These are phyloP conservation scores for Thalassiosira oceanica DNA, from an alignment of 352 stramenopile species.

Conservation along the genomic window DNA sequence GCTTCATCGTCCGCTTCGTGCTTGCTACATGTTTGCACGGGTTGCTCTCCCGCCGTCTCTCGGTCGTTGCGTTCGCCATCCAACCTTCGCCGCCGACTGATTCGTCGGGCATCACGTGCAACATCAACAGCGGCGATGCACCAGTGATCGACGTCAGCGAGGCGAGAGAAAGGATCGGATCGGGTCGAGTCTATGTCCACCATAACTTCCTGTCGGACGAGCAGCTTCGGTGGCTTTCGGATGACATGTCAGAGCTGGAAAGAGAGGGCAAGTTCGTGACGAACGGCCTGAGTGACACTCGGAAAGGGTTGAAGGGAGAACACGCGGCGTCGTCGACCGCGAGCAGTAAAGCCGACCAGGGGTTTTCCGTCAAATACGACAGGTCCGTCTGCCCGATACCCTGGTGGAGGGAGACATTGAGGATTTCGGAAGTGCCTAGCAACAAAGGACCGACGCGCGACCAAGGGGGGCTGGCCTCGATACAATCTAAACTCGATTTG, in stretches of 20 bases:
- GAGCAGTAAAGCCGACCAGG: conserved; percentile 9
- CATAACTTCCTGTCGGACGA: conserved; percentile 32
- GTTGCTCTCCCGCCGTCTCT: too few species aligned
- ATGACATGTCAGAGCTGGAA: conserved; percentile 32
- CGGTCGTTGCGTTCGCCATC: too few species aligned
- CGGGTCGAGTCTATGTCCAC: conserved; percentile 43
- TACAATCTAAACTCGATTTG: conserved; percentile 10
- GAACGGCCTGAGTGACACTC: conserved; percentile 37
- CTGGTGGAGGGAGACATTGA: conserved; percentile 40
- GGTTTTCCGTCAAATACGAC: conserved; percentile 35
- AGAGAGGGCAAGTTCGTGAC: conserved; percentile 20
- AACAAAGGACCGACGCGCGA: not conserved
- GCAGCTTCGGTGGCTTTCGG: conserved; percentile 17
- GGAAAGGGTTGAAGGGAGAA: conserved; percentile 25
- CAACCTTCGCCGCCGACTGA: too few species aligned
- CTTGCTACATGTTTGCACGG: too few species aligned
- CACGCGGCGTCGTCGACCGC: not conserved
- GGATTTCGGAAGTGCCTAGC: not conserved
- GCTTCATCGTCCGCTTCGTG: too few species aligned
- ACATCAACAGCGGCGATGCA: not conserved
- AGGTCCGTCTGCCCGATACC: conserved; percentile 37
- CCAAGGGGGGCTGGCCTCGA: not conserved
- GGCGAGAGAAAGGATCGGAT: conserved; percentile 5
- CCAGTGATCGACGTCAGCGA: not conserved
- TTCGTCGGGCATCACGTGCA: too few species aligned